Conservation (phyloP, 1,284 basidiomycete species). For the Trametes versicolor region DNA sequence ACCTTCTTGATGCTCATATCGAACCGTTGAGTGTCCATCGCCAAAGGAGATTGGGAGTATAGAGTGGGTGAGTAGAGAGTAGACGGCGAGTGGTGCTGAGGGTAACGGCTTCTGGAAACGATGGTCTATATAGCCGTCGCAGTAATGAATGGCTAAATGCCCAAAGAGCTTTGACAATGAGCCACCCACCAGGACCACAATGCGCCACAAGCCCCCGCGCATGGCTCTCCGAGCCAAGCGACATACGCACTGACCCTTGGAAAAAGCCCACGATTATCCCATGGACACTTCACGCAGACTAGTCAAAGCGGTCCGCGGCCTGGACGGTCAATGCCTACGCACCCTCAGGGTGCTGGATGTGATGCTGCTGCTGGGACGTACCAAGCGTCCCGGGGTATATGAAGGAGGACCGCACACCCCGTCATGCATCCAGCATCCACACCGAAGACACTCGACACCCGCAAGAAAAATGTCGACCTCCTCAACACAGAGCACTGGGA, state of each 20-base stretch:
- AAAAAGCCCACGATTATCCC: background rate
- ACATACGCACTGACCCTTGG: background rate
- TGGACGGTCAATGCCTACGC: background rate
- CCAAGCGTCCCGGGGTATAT: constrained; percentile 8
- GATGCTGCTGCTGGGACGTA: constrained; percentile 11
- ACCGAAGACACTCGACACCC: background rate
- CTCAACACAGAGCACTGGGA: constrained; percentile 8
- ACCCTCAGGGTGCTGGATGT: background rate
- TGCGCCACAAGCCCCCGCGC: background rate
- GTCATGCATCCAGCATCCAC: background rate
- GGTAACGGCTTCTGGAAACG: background rate
- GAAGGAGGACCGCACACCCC: background rate
- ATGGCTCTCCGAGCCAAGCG: background rate
- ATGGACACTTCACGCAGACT: background rate
- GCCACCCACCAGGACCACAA: background rate
- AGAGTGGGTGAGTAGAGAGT: background rate
- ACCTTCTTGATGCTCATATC: constrained; percentile 18
- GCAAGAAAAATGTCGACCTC: constrained; percentile 7
- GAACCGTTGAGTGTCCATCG: constrained; percentile 24
- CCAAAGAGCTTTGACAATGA: constrained; percentile 1
- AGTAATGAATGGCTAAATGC: background rate
- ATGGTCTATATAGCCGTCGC: constrained; percentile 1
- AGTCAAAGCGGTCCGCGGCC: constrained; percentile 7
- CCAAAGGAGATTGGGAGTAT: too few species aligned
- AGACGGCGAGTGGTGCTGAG: background rate